Percentiles rank a stretch among this genome's conserved stretches.
Evolutionary conservation across 129 eudicot species (phyloP).

Genomic region (Flaveria trinervia): DNA sequence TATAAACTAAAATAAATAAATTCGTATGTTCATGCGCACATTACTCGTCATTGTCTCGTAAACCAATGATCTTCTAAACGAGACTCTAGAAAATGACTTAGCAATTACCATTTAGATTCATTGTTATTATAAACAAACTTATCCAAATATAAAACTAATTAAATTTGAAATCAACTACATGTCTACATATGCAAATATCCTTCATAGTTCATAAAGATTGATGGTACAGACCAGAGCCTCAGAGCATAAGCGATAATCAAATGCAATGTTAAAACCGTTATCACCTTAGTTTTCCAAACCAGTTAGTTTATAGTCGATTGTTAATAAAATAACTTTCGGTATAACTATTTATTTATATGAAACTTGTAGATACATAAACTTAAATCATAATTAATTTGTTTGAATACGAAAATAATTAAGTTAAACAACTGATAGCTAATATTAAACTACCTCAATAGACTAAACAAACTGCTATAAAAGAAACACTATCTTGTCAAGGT

Average conservation of each 20-base stretch:
- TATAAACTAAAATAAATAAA: background rate
- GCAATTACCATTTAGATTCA: background rate
- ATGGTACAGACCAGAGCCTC: background rate
- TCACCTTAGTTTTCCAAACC: background rate
- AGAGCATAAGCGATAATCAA: background rate
- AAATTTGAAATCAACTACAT: no score
- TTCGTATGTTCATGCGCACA: background rate
- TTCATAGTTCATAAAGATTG: background rate
- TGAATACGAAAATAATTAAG: no score
- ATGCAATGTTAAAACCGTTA: background rate
- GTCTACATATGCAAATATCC: background rate
- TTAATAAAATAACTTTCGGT: no score
- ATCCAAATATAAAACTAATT: no score
- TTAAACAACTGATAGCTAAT: no score
- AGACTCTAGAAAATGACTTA: background rate
- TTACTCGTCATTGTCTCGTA: background rate
- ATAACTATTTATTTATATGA: background rate
- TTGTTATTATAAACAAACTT: background rate
- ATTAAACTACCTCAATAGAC: no score
- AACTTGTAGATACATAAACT: background rate
- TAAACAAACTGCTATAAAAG: no score
- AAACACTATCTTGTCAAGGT: background rate
- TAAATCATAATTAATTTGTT: background rate
- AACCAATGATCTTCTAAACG: background rate
- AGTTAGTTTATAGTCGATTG: background rate